These are phyloP conservation scores for Euphorbia tirucalli DNA, from an alignment of 345 rosid species.

Conservation along the genomic window DNA sequence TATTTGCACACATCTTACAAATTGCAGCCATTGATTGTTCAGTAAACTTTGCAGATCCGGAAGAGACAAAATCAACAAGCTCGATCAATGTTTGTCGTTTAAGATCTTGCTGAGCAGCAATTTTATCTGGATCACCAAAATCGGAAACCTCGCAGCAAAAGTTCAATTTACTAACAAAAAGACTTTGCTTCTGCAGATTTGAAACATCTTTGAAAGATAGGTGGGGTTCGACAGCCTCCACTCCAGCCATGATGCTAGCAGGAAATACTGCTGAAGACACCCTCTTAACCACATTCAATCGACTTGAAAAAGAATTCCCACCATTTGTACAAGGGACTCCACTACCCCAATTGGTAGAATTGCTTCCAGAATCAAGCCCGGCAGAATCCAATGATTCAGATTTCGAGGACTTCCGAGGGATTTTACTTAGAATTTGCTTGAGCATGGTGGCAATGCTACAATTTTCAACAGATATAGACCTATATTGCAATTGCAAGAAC, in stretches of 20 bases:
- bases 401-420: conserved; percentile 61
- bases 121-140: conserved; percentile 47
- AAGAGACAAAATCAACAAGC: conserved; percentile 67
- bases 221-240: conserved; percentile 71
- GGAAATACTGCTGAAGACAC: conserved; percentile 85
- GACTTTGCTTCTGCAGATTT: conserved; percentile 62
- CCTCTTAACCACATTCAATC: conserved; percentile 71
- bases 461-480: conserved; percentile 29
- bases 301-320: conserved; percentile 55
- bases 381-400: conserved; percentile 42
- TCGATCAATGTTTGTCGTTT: conserved; percentile 54
- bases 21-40: conserved; percentile 59
- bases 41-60: conserved; percentile 60
- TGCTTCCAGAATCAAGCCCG: conserved; percentile 42
- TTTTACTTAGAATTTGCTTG: conserved; percentile 74
- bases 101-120: conserved; percentile 46
- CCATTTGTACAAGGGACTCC: conserved; percentile 53
- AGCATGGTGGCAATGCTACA: conserved; percentile 47
- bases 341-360: conserved; percentile 34
- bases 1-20: conserved; percentile 60
- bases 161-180: conserved; percentile 68
- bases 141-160: conserved; percentile 56
- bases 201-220: conserved; percentile 72
- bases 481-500: conserved; percentile 11
- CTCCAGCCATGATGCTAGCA: conserved; percentile 63